Conservation (phyloP, 1,284 basidiomycete species). For the Irpex lacteus region DNA sequence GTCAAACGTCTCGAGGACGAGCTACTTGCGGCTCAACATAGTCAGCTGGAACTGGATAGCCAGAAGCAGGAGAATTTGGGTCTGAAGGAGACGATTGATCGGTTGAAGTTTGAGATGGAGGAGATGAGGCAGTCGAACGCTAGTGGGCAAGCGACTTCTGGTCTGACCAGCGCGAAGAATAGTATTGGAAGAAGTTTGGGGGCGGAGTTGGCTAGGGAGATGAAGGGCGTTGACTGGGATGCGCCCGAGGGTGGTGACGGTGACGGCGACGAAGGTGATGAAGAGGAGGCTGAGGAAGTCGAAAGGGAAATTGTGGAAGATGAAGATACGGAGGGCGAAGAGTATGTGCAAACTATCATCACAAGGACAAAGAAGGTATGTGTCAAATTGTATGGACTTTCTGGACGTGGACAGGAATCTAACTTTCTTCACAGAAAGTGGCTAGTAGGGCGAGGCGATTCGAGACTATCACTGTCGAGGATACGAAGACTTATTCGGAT, state of each 20-base stretch:
- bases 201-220: constrained; percentile 70
- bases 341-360: constrained; percentile 79
- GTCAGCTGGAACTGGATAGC: constrained; percentile 72
- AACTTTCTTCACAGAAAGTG: constrained; percentile 49
- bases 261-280: too few relatives aligned
- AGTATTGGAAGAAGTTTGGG: constrained; percentile 81
- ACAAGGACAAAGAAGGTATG: constrained; percentile 72
- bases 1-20: constrained; percentile 66
- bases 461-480: constrained; percentile 55
- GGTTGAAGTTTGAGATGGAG: constrained; percentile 88
- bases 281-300: constrained; percentile 32
- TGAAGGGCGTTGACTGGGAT: constrained; percentile 44
- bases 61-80: constrained; percentile 91
- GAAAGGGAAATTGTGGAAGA: constrained; percentile 45
- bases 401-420: neutral
- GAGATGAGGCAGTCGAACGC: constrained; percentile 66
- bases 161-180: constrained; percentile 42
- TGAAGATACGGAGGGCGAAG: constrained; percentile 65
- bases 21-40: constrained; percentile 62
- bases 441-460: constrained; percentile 52
- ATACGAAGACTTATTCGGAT: constrained; percentile 70
- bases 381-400: constrained; percentile 14
- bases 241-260: constrained; percentile 37
- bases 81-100: constrained; percentile 91
- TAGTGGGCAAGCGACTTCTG: constrained; percentile 32